Base-by-base conservation (phyloP, 2,329 filamentous ascomycete genomes). In the Pseudovirgaria hyperparasitica region DNA sequence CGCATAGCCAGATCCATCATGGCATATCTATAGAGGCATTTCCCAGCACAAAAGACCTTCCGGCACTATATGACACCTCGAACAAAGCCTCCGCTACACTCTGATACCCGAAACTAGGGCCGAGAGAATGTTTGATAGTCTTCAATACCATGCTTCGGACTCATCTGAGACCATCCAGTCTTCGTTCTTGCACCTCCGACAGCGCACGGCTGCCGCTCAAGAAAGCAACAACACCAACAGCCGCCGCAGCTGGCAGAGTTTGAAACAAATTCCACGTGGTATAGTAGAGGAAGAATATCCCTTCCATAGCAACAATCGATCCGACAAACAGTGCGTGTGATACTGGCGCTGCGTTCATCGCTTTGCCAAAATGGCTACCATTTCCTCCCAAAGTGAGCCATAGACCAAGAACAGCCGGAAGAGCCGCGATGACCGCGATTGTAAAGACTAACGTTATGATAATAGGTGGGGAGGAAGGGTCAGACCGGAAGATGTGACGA, bases 271-370 rank as follows among this genome's bases (percentile, higher is more conserved):
- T 93, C 86, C 87, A 94, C 47, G 62, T 72, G 28, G 71, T 78
- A 59, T 96, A 96, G 67, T 98, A 98, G 39, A 93, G 60, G 63
- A 90, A 87, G 60, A 98, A 94, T 30, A 93, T 75, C 10, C 71
- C 80, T 55, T 98, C 90, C 64, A 98, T 81, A 13, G 76, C 74
- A 20, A 93, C 35, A 30, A 98, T 73, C 5, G 85, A 93, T 27
- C 80, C 81, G 41, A 92, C 80, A 63, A 96, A 98, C 18, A 85
- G 54, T 16, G 63, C 63, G 51, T 98, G 87, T 5, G 87, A 77
- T 22, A 93, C 42, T 2, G 90, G 87, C 1, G 84, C 81, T 13
- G 70, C 64, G 31, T 71, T 62, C 26, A 94, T 57, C 6, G 90
- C 87, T 50, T 79, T 78, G 27, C 70, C 55, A 2, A 90, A 57